Evolutionary conservation across 2,329 filamentous ascomycete genomes (phyloP).

Genomic region (Neoascochyta sp.): DNA sequence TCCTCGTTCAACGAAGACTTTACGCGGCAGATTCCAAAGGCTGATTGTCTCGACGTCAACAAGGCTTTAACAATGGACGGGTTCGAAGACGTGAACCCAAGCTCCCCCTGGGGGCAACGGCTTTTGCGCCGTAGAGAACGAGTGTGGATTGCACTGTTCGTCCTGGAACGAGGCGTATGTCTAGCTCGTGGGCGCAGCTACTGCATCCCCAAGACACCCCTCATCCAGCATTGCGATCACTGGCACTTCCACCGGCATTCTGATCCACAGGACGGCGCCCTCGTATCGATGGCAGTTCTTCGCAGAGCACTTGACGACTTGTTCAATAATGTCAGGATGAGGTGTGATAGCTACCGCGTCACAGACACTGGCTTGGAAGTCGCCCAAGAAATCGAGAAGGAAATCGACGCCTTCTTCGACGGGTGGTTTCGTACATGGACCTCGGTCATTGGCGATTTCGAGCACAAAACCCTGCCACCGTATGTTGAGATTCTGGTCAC

Average conservation of each 20-base stretch:
- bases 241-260: conserved; percentile 64
- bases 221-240: conserved; percentile 64
- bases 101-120: conserved; percentile 58
- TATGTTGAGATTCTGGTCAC: conserved; percentile 72
- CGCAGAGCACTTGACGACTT: conserved; percentile 62
- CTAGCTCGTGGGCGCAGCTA: conserved; percentile 66
- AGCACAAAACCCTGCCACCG: conserved; percentile 58
- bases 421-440: conserved; percentile 62
- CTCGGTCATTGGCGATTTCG: conserved; percentile 17
- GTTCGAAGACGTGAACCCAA: conserved; percentile 59
- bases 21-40: conserved; percentile 53
- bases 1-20: conserved; percentile 46
- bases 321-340: conserved; percentile 55
- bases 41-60: conserved; percentile 65
- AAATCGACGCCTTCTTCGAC: conserved; percentile 64
- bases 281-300: conserved; percentile 68
- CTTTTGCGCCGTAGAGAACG: conserved; percentile 63
- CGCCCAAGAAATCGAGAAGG: conserved; percentile 42
- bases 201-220: conserved; percentile 62
- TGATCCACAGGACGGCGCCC: conserved; percentile 65
- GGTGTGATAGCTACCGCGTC: conserved; percentile 57
- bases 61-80: conserved; percentile 66
- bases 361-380: conserved; percentile 52
- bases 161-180: conserved; percentile 69
- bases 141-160: conserved; percentile 68